phyloP scores from a whole-genome alignment of 176 grass and related monocot genomes.

The Oryza punctata region DNA sequence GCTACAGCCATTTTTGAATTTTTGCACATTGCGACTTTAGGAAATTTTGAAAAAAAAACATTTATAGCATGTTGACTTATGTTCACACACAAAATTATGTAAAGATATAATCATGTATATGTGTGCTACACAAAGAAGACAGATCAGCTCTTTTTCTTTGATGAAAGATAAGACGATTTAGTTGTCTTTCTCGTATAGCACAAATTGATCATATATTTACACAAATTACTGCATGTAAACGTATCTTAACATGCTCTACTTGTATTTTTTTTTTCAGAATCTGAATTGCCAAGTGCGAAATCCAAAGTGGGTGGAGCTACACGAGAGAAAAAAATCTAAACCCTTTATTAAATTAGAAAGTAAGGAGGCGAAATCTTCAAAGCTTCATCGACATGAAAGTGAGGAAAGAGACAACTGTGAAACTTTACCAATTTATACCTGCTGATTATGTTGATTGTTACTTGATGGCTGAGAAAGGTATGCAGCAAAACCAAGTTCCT shows the following conservation, averaged over 20 bases:
- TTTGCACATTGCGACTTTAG: neutral
- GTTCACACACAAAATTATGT: neutral
- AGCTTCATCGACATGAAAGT: neutral
- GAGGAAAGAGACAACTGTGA: neutral
- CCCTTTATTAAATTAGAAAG: neutral
- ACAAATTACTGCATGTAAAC: neutral
- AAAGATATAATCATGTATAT: neutral
- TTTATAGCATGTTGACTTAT: neutral
- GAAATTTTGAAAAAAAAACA: neutral
- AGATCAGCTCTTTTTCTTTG: neutral
- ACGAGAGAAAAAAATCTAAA: neutral
- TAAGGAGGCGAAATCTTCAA: neutral
- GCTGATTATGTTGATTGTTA: slow-evolving; percentile 30
- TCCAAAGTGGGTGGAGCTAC: neutral
- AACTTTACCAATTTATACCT: slow-evolving; percentile 8
- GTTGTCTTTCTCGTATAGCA: neutral
- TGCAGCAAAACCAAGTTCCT: slow-evolving; percentile 35
- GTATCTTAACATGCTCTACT: neutral
- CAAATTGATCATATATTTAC: neutral
- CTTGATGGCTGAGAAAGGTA: slow-evolving; percentile 24
- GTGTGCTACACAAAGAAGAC: too few relatives aligned
- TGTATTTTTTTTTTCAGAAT: neutral
- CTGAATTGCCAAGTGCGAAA: neutral
- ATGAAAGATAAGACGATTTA: neutral
- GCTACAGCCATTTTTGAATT: neutral